Conservation (phyloP, 2,329 filamentous ascomycete genomes). For the Tolypocladium capitatum region DNA sequence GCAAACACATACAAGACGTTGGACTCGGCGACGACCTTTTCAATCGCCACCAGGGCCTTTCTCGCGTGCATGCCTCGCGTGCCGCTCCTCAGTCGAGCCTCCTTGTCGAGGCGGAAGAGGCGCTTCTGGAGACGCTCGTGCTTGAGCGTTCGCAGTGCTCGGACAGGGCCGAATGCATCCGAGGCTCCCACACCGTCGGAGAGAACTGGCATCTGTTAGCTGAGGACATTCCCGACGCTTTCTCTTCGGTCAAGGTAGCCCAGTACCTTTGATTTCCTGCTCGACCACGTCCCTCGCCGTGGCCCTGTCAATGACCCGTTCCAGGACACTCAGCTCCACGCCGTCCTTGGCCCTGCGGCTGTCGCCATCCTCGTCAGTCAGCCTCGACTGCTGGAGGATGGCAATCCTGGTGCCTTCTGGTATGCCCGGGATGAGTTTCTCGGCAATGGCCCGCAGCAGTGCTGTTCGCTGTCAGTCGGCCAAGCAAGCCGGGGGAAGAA, state of each 20-base stretch:
- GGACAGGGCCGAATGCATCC: slow-evolving; percentile 44
- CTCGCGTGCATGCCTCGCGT: slow-evolving; percentile 60
- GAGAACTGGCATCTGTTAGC: slow-evolving; percentile 29
- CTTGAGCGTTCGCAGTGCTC: slow-evolving; percentile 46
- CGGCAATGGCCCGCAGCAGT: slow-evolving; percentile 59
- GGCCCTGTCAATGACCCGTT: slow-evolving; percentile 53
- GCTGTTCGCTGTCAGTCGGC: slow-evolving; percentile 28
- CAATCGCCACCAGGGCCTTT: slow-evolving; percentile 58
- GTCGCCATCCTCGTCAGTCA: slow-evolving; percentile 19
- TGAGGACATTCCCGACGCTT: not conserved
- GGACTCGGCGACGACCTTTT: slow-evolving; percentile 51
- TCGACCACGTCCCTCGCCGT: slow-evolving; percentile 43
- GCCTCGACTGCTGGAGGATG: slow-evolving; percentile 53
- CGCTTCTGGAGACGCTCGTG: slow-evolving; percentile 49
- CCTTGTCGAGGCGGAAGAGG: slow-evolving; percentile 58
- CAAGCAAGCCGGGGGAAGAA: not conserved
- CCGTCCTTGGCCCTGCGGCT: slow-evolving; percentile 1
- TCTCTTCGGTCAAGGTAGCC: too few relatives aligned
- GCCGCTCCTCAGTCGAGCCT: slow-evolving; percentile 61
- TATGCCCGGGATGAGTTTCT: slow-evolving; percentile 67
- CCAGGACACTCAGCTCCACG: slow-evolving; percentile 36
- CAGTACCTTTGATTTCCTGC: slow-evolving; percentile 49
- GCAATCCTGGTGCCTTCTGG: slow-evolving; percentile 51
- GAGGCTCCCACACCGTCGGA: slow-evolving; percentile 43
- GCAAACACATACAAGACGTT: slow-evolving; percentile 28